A percentile compares a stretch with the other conserved stretches of the same genome.
Evolutionary conservation across 2,329 filamentous ascomycete species (phyloP).

Genomic region (Rhinocladiella mackenziei): DNA sequence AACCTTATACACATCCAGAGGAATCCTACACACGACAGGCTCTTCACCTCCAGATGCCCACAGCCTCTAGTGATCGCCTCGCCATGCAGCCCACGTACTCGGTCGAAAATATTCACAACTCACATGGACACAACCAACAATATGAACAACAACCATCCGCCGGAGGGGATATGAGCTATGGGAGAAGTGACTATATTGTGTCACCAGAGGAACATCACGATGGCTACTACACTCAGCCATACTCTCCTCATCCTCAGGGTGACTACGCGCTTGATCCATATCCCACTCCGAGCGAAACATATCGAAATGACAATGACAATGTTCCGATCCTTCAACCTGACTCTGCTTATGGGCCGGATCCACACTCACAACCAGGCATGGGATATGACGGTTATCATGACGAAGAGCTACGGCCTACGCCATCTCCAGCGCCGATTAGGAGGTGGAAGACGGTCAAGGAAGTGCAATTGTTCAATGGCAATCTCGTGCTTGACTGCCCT

Average conservation of each 20-base stretch:
- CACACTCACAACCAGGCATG: slow-evolving; percentile 41
- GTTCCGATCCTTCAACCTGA: slow-evolving; percentile 70
- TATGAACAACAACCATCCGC: slow-evolving; percentile 47
- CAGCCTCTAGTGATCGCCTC: slow-evolving; percentile 66
- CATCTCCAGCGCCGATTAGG: slow-evolving; percentile 62
- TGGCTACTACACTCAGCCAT: slow-evolving; percentile 77
- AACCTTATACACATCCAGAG: slow-evolving; percentile 79
- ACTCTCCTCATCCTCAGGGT: slow-evolving; percentile 64
- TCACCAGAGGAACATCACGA: slow-evolving; percentile 84
- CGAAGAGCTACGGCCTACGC: slow-evolving; percentile 37
- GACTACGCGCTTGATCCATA: slow-evolving; percentile 56
- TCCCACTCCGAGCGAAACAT: slow-evolving; percentile 50
- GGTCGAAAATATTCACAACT: slow-evolving; percentile 62
- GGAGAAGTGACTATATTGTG: slow-evolving; percentile 65
- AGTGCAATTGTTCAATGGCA: slow-evolving; percentile 94
- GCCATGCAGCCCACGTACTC: slow-evolving; percentile 80
- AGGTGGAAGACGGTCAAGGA: slow-evolving; percentile 99
- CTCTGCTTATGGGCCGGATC: slow-evolving; percentile 60
- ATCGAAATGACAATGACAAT: slow-evolving; percentile 67
- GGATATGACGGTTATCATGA: slow-evolving; percentile 30
- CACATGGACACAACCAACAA: slow-evolving; percentile 59
- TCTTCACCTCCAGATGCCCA: slow-evolving; percentile 65
- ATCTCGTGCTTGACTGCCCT: slow-evolving; percentile 93
- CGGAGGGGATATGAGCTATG: slow-evolving; percentile 36
- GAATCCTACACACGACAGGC: slow-evolving; percentile 36